Evolutionary conservation across 768 basidiomycete genomes (phyloP).

Genomic region (Hygrophoropsis aurantiaca): DNA sequence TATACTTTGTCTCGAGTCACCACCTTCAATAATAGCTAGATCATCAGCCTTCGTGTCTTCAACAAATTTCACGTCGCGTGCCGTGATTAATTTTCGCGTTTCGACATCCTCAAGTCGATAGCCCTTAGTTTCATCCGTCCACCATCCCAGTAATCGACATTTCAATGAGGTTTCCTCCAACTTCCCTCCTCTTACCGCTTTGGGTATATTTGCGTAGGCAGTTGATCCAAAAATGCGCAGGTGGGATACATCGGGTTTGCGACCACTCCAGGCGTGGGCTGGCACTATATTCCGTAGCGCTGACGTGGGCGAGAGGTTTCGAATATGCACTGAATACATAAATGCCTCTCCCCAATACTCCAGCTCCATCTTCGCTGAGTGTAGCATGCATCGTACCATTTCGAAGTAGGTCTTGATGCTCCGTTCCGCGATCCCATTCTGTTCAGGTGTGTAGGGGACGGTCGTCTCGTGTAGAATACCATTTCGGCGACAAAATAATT

Average conservation of each 20-base stretch:
- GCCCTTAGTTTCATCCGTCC: conserved; percentile 6
- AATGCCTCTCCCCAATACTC: conserved; percentile 20
- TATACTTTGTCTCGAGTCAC: no score
- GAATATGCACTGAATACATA: conserved; percentile 13
- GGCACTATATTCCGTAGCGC: conserved; percentile 17
- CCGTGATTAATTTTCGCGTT: no score
- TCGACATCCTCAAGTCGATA: conserved; percentile 5
- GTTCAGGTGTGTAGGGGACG: conserved; percentile 33
- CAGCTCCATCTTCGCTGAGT: conserved; percentile 30
- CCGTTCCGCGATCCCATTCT: conserved; percentile 37
- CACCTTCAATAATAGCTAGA: no score
- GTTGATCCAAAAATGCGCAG: conserved; percentile 31
- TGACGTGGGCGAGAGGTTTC: conserved; percentile 12
- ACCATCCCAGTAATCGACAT: conserved; percentile 4
- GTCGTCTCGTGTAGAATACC: conserved; percentile 19
- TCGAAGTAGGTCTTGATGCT: conserved; percentile 34
- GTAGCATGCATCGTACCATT: conserved; percentile 26
- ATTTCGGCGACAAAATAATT: no score
- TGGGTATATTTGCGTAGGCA: conserved; percentile 28
- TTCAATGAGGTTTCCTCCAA: conserved; percentile 6
- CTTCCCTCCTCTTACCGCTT: conserved; percentile 19
- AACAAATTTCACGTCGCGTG: no score
- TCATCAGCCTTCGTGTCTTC: no score
- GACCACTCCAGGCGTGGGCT: conserved; percentile 14
- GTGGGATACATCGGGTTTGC: conserved; percentile 27